Evolutionary conservation across 2,329 filamentous ascomycete species (phyloP).

Genomic region (Didymosphaeria variabile): DNA sequence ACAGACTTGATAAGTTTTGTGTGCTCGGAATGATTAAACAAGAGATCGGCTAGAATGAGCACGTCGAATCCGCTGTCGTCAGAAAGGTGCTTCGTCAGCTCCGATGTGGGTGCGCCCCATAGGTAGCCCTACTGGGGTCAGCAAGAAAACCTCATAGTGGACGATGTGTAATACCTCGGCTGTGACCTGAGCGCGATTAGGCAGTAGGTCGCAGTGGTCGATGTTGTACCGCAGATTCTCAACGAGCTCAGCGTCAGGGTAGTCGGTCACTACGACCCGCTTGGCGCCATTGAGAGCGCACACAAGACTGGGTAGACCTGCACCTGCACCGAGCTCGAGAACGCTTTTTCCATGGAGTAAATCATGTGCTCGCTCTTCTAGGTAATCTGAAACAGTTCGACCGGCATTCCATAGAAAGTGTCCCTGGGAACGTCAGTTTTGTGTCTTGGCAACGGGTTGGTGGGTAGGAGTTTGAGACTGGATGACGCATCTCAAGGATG

Average conservation of each 20-base stretch:
- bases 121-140: slow-evolving; percentile 70
- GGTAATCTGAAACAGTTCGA: slow-evolving; percentile 77
- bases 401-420: slow-evolving; percentile 93
- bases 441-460: not conserved
- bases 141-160: slow-evolving; percentile 12
- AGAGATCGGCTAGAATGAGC: slow-evolving; percentile 84
- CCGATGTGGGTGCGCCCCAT: slow-evolving; percentile 75
- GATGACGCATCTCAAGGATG: not conserved
- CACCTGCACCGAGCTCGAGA: slow-evolving; percentile 88
- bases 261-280: slow-evolving; percentile 81
- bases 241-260: slow-evolving; percentile 84
- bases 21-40: slow-evolving; percentile 93
- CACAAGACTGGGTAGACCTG: slow-evolving; percentile 83
- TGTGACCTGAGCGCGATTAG: slow-evolving; percentile 47
- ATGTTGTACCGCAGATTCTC: slow-evolving; percentile 82
- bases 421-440: slow-evolving; percentile 58
- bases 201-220: slow-evolving; percentile 59
- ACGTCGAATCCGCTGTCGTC: slow-evolving; percentile 71
- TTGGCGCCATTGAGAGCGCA: slow-evolving; percentile 75
- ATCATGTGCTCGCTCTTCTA: slow-evolving; percentile 71
- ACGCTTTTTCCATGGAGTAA: slow-evolving; percentile 75
- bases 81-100: slow-evolving; percentile 68
- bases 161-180: slow-evolving; percentile 43
- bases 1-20: slow-evolving; percentile 78
- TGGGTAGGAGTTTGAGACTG: not conserved